Percentiles rank a stretch among this genome's conserved stretches.
Conservation (phyloP, 306 rosid species). For the Cucurbita argyrosperma region DNA sequence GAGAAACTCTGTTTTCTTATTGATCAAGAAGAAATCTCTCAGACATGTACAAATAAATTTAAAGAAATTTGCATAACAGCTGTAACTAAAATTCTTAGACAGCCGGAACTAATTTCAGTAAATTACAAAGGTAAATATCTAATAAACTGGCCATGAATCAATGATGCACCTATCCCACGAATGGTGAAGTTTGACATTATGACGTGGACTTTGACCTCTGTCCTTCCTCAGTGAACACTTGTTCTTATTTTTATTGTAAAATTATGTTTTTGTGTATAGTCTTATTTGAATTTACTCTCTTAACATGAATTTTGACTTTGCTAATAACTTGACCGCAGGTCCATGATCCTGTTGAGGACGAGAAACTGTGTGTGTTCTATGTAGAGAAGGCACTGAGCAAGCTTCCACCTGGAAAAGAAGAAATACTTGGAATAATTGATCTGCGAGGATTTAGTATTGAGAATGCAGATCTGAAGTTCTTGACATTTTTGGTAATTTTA, state of each 20-base stretch:
- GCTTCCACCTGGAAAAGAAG: slow-evolving; percentile 61
- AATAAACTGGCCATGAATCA: background rate
- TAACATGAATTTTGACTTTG: background rate
- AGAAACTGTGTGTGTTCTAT: slow-evolving; percentile 60
- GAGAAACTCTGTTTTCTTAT: too few species aligned
- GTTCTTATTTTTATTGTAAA: background rate
- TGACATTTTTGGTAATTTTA: slow-evolving; percentile 60
- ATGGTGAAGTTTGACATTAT: background rate
- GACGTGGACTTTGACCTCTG: background rate
- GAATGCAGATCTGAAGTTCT: slow-evolving; percentile 63
- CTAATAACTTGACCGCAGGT: slow-evolving; percentile 29
- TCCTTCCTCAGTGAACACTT: background rate
- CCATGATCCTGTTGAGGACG: slow-evolving; percentile 45
- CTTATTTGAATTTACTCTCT: background rate
- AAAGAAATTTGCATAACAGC: too few species aligned
- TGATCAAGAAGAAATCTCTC: too few species aligned
- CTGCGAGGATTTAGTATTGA: slow-evolving; percentile 60
- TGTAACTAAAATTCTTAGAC: too few species aligned
- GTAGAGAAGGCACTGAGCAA: slow-evolving; percentile 71
- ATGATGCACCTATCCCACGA: background rate
- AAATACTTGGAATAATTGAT: slow-evolving; percentile 62
- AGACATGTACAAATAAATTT: too few species aligned
- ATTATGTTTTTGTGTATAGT: background rate
- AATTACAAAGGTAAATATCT: too few species aligned
- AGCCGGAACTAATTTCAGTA: too few species aligned